phyloP scores from a whole-genome alignment of 129 eudicot genomes.

The Flaveria sonorensis region DNA sequence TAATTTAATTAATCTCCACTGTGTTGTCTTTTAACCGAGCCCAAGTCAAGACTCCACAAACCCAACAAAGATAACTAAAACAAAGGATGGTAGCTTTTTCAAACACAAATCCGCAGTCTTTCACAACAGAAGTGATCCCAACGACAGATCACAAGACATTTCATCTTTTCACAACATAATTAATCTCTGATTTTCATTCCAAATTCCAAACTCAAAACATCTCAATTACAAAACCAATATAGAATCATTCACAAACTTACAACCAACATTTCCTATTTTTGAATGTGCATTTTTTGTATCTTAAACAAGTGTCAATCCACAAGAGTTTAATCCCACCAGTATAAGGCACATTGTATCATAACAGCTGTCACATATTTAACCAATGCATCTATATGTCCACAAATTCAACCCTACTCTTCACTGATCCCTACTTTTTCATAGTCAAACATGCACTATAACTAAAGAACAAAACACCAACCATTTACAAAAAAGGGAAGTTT shows the following conservation, averaged over 20 bases:
- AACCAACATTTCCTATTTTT: constrained; percentile 18
- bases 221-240: background rate
- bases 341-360: background rate
- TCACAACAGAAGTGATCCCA: background rate
- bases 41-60: too few relatives aligned
- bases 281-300: background rate
- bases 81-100: background rate
- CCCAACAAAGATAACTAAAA: background rate
- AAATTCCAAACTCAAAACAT: background rate
- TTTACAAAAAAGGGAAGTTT: background rate
- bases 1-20: too few relatives aligned
- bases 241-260: background rate
- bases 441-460: background rate
- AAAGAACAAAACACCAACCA: background rate
- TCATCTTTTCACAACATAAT: background rate
- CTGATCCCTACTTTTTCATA: constrained; percentile 12
- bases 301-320: constrained; percentile 2
- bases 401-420: background rate
- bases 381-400: background rate
- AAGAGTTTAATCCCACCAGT: background rate
- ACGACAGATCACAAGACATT: background rate
- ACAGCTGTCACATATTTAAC: background rate
- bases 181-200: background rate
- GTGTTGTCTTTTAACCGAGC: too few relatives aligned
- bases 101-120: constrained; percentile 12